Conservation (phyloP, 108 stramenopile genomes). For the Cyclotella kingstonii region DNA sequence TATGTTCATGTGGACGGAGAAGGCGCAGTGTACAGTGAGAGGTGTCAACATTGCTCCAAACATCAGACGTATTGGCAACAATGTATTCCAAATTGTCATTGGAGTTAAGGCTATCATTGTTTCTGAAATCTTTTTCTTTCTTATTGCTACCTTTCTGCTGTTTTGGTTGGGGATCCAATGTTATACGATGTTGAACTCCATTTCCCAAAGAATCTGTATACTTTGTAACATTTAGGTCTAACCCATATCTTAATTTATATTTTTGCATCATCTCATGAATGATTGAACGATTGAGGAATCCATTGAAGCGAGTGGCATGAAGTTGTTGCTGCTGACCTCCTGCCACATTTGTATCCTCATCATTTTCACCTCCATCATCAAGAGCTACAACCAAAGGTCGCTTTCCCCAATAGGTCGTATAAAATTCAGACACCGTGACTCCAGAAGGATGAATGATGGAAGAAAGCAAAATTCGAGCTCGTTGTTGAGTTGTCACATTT, state of each 20-base stretch:
- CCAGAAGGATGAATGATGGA: slow-evolving; percentile 61
- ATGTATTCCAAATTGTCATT: slow-evolving; percentile 45
- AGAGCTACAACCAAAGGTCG: slow-evolving; percentile 67
- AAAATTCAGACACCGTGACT: slow-evolving; percentile 65
- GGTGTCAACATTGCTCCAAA: slow-evolving; percentile 76
- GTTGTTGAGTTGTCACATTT: slow-evolving; percentile 47
- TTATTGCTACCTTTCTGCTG: no score
- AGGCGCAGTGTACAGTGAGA: slow-evolving; percentile 89
- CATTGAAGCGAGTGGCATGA: slow-evolving; percentile 47
- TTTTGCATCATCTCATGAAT: slow-evolving; percentile 57
- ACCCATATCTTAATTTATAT: slow-evolving; percentile 72
- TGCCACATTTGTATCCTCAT: neutral
- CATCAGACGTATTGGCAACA: slow-evolving; percentile 64
- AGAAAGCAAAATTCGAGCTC: slow-evolving; percentile 61
- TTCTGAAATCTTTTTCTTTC: slow-evolving; percentile 5
- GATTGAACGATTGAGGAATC: slow-evolving; percentile 55
- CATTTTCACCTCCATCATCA: slow-evolving; percentile 13
- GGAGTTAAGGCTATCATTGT: slow-evolving; percentile 8
- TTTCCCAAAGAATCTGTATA: slow-evolving; percentile 69
- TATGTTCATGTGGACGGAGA: slow-evolving; percentile 91
- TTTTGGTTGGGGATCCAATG: slow-evolving; percentile 61
- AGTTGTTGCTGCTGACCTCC: slow-evolving; percentile 11
- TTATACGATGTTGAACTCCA: slow-evolving; percentile 75
- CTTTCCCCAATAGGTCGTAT: slow-evolving; percentile 79
- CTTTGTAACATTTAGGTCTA: slow-evolving; percentile 91